Conservation (phyloP, 768 basidiomycete species). For the Boletus subcaerulescens region DNA sequence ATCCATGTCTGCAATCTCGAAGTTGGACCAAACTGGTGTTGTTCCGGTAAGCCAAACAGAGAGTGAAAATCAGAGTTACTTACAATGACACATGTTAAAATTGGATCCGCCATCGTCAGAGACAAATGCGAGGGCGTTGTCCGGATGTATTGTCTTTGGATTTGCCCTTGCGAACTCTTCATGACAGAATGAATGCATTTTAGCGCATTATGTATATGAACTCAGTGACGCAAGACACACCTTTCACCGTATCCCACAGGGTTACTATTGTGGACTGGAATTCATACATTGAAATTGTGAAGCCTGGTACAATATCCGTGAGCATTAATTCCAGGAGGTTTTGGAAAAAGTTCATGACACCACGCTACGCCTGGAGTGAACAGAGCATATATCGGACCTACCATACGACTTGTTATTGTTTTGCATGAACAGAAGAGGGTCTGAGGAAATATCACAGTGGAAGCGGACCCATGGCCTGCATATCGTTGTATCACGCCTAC, state of each 20-base stretch:
- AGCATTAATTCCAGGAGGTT: not conserved
- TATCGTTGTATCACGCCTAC: constrained; percentile 12
- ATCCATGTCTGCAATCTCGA: constrained; percentile 84
- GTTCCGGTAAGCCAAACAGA: not conserved
- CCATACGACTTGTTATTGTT: constrained; percentile 54
- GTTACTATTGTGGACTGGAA: constrained; percentile 61
- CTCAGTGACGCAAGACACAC: constrained; percentile 37
- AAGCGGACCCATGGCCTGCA: constrained; percentile 48
- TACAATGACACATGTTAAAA: constrained; percentile 68
- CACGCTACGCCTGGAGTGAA: not conserved
- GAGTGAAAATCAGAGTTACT: constrained; percentile 15
- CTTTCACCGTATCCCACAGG: constrained; percentile 60
- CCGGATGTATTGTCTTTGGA: constrained; percentile 49
- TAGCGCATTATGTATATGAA: constrained; percentile 35
- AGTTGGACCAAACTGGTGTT: constrained; percentile 83
- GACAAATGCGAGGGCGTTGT: constrained; percentile 59
- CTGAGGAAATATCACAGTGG: constrained; percentile 49
- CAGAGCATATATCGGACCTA: constrained; percentile 4
- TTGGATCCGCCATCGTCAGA: constrained; percentile 60
- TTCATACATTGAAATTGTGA: constrained; percentile 62
- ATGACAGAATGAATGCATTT: not conserved
- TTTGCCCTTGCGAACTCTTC: constrained; percentile 27
- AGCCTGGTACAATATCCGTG: constrained; percentile 35
- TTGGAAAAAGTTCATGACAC: not conserved
- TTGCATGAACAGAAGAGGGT: constrained; percentile 58